These are phyloP conservation scores for Russula compacta DNA, from an alignment of 768 basidiomycete species.

Conservation along the genomic window DNA sequence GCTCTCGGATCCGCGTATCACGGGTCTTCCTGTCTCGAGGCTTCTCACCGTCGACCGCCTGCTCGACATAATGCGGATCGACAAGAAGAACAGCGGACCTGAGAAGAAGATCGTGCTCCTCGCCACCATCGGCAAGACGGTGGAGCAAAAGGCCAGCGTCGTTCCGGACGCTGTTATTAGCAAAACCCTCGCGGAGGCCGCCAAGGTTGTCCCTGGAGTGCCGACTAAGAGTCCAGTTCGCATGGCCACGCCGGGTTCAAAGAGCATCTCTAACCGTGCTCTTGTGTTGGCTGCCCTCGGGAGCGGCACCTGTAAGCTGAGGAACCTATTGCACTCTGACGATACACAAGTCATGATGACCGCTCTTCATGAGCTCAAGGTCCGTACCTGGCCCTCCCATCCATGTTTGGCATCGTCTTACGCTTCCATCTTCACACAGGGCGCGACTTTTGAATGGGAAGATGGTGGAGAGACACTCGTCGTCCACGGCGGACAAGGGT, in stretches of 20 bases:
- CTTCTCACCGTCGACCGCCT: slow-evolving; percentile 71
- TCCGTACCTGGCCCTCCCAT: slow-evolving; percentile 25
- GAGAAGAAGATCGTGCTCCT: slow-evolving; percentile 94
- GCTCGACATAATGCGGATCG: slow-evolving; percentile 79
- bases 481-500: slow-evolving; percentile 79
- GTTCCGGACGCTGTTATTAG: slow-evolving; percentile 75
- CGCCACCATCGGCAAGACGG: slow-evolving; percentile 82
- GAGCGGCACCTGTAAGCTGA: slow-evolving; percentile 77
- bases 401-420: background rate
- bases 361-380: slow-evolving; percentile 81
- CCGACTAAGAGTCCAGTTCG: slow-evolving; percentile 42
- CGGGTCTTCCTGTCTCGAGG: slow-evolving; percentile 58
- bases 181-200: slow-evolving; percentile 75
- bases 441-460: slow-evolving; percentile 90
- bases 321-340: slow-evolving; percentile 90
- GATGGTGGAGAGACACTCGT: slow-evolving; percentile 94
- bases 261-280: slow-evolving; percentile 93
- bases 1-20: slow-evolving; percentile 68
- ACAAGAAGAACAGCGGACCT: slow-evolving; percentile 94
- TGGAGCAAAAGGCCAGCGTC: slow-evolving; percentile 83
- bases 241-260: slow-evolving; percentile 95
- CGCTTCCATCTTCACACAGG: slow-evolving; percentile 36
- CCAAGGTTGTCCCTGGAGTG: slow-evolving; percentile 58
- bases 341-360: slow-evolving; percentile 99
- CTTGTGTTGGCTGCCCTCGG: slow-evolving; percentile 89